A percentile compares a stretch with the other conserved stretches of the same genome.
phyloP scores from a whole-genome alignment of 129 eudicot genomes.

The Flaveria bidentis region DNA sequence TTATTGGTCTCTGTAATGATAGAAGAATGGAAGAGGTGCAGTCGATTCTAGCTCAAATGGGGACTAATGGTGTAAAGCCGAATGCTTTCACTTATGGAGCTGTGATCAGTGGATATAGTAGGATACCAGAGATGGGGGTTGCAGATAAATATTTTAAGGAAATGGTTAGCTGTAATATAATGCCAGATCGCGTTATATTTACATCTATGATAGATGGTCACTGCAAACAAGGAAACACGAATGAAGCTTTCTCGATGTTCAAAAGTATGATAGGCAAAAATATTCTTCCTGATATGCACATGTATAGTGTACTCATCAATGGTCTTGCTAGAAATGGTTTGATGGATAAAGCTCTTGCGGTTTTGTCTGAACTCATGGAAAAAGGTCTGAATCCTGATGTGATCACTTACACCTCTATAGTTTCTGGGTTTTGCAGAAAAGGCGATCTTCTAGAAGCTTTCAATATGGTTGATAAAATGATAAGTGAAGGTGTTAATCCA shows the following conservation, averaged over 20 bases:
- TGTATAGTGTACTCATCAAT: conserved; percentile 64
- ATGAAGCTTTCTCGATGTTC: conserved; percentile 55
- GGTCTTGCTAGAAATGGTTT: conserved; percentile 68
- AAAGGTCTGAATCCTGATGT: conserved; percentile 68
- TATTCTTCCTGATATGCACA: conserved; percentile 56
- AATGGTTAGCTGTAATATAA: conserved; percentile 61
- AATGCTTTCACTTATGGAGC: conserved; percentile 79
- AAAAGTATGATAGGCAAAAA: conserved; percentile 52
- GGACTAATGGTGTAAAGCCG: conserved; percentile 54
- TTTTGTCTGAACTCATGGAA: conserved; percentile 52
- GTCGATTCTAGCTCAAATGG: conserved; percentile 53
- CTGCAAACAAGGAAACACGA: conserved; percentile 61
- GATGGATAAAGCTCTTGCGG: conserved; percentile 51
- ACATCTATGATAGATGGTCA: conserved; percentile 72
- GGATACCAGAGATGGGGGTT: conserved; percentile 48
- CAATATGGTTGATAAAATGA: conserved; percentile 56
- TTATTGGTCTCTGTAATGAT: conserved; percentile 66
- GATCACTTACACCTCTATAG: conserved; percentile 61
- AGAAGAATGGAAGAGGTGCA: conserved; percentile 60
- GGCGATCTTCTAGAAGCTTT: conserved; percentile 60
- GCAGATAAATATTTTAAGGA: conserved; percentile 63
- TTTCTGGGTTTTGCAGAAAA: conserved; percentile 72
- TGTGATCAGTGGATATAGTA: conserved; percentile 57
- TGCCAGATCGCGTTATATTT: conserved; percentile 56
- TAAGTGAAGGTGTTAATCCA: conserved; percentile 56